Evolutionary conservation across 164 flowering plant species (phyloP).

Genomic region (Sedum album): DNA sequence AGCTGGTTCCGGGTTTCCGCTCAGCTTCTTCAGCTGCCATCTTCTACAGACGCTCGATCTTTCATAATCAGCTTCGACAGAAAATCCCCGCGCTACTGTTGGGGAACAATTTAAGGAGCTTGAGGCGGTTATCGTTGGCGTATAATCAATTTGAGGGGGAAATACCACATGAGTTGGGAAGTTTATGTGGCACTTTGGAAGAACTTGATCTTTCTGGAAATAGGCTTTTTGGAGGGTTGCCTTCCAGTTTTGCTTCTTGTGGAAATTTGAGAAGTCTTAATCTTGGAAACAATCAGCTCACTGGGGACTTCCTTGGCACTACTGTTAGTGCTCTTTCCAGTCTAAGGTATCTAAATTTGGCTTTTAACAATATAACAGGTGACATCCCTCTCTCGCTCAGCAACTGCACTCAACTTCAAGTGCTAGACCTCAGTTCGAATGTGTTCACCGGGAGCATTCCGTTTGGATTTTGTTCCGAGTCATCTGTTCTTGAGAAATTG

Average conservation of each 20-base stretch:
- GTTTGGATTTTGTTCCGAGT: constrained; percentile 42
- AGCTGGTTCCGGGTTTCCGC: constrained; percentile 34
- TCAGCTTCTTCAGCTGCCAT: constrained; percentile 33
- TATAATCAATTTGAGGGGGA: constrained; percentile 48
- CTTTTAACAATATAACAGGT: constrained; percentile 66
- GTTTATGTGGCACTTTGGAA: constrained; percentile 33
- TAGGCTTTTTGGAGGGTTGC: constrained; percentile 47
- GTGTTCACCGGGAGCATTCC: constrained; percentile 49
- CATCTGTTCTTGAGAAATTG: constrained; percentile 30
- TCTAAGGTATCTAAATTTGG: constrained; percentile 33
- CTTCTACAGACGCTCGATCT: constrained; percentile 44
- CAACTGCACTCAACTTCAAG: constrained; percentile 43
- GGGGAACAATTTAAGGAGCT: constrained; percentile 25
- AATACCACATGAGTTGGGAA: constrained; percentile 49
- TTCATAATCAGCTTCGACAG: constrained; percentile 27
- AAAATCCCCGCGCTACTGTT: constrained; percentile 35
- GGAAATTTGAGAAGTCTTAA: constrained; percentile 39
- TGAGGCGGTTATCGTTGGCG: constrained; percentile 40
- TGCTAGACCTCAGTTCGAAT: constrained; percentile 72
- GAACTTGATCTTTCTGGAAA: constrained; percentile 65
- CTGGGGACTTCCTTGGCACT: constrained; percentile 43
- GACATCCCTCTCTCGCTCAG: constrained; percentile 42
- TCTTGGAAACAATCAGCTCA: constrained; percentile 51
- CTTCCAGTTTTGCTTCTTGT: constrained; percentile 40
- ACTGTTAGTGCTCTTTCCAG: constrained; percentile 41